Percentiles rank a stretch among this genome's conserved stretches.
These are phyloP conservation scores for Cryomyces minteri DNA, from an alignment of 495 filamentous ascomycete genomes.

Conservation along the genomic window DNA sequence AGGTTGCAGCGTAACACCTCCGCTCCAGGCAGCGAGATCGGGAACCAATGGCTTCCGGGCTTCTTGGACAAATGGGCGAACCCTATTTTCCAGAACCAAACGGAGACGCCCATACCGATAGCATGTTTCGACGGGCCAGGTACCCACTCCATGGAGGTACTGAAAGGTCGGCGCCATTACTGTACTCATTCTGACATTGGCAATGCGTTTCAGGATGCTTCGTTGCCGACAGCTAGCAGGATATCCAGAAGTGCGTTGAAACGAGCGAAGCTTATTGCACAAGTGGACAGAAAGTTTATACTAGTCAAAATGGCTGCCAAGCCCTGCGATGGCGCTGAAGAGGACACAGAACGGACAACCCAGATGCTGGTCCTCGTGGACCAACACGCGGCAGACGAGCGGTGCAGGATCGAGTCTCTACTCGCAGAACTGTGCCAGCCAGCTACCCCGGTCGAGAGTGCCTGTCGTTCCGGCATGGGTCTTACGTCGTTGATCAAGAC, in stretches of 20 bases:
- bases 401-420: constrained; percentile 60
- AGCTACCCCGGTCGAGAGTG: neutral
- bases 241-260: constrained; percentile 49
- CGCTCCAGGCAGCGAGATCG: too few relatives aligned
- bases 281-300: constrained; percentile 86
- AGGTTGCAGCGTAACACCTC: too few relatives aligned
- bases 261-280: constrained; percentile 47
- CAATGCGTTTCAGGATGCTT: constrained; percentile 15
- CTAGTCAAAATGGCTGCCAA: constrained; percentile 34
- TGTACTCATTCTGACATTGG: constrained; percentile 13
- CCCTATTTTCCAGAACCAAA: constrained; percentile 14
- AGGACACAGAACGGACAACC: neutral
- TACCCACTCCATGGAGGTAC: neutral
- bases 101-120: too few relatives aligned
- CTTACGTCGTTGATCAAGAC: constrained; percentile 9
- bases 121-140: neutral
- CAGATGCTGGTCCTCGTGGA: constrained; percentile 59
- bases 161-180: neutral
- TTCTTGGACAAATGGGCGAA: constrained; percentile 37
- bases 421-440: constrained; percentile 30
- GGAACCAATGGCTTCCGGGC: constrained; percentile 19
- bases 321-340: neutral
- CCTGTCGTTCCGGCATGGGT: constrained; percentile 10
- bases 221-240: constrained; percentile 25
- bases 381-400: constrained; percentile 89